A percentile compares a stretch with the other conserved stretches of the same genome.
These are phyloP conservation scores for Acanthamoeba triangularis DNA, from an alignment of 208 protist genomes.

Conservation along the genomic window DNA sequence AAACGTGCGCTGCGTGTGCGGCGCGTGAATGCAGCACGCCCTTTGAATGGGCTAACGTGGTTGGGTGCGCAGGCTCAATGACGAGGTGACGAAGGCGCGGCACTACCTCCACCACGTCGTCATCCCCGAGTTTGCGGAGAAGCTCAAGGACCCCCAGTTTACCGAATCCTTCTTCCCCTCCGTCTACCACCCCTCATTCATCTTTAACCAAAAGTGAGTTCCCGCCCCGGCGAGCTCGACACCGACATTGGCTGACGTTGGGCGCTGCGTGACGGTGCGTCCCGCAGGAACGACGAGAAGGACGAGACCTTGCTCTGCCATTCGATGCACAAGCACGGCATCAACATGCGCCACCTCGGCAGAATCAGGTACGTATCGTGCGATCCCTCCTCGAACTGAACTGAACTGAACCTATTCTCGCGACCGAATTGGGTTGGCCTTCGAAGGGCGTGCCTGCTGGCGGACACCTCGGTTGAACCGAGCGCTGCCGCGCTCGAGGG, in stretches of 20 bases:
- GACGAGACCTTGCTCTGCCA: background rate
- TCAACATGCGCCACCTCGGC: slow-evolving; percentile 70
- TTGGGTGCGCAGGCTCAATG: slow-evolving; percentile 6
- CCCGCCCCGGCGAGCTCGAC: background rate
- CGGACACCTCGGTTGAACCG: background rate
- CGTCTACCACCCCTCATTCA: background rate
- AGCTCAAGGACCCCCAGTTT: background rate
- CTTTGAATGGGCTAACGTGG: background rate
- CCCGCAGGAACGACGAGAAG: background rate
- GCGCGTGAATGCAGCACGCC: too few species aligned
- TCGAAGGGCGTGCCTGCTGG: background rate
- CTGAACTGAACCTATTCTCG: background rate
- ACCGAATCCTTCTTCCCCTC: slow-evolving; percentile 12
- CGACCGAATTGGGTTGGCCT: background rate
- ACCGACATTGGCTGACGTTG: background rate
- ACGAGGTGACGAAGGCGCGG: background rate
- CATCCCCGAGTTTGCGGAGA: slow-evolving; percentile 24
- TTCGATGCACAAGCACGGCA: slow-evolving; percentile 61
- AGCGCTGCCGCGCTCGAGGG: too few species aligned
- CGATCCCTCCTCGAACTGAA: background rate
- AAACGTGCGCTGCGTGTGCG: background rate
- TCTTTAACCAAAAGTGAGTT: background rate
- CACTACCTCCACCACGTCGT: background rate
- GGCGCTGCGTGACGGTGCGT: background rate
- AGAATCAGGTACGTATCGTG: background rate